These are phyloP conservation scores for Caloboletus firmus DNA, from an alignment of 1,284 basidiomycete species.

Conservation along the genomic window DNA sequence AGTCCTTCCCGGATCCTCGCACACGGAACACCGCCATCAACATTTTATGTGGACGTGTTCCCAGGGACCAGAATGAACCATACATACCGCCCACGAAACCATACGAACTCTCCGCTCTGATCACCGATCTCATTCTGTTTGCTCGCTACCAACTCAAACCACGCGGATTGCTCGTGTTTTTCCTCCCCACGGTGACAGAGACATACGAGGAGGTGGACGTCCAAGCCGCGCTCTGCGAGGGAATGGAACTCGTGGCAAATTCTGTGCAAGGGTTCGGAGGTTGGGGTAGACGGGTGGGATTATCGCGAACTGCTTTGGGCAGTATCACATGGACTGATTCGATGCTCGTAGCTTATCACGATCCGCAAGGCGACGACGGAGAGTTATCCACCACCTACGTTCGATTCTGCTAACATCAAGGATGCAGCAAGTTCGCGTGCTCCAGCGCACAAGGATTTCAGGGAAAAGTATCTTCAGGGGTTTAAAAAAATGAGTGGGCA, in stretches of 20 bases:
- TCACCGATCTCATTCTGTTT: slow-evolving; percentile 79
- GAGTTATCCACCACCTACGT: slow-evolving; percentile 52
- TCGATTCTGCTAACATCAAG: slow-evolving; percentile 34
- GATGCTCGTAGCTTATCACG: slow-evolving; percentile 71
- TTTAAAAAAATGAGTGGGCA: slow-evolving; percentile 49
- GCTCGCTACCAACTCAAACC: slow-evolving; percentile 85
- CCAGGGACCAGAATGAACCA: slow-evolving; percentile 45
- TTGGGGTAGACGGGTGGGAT: slow-evolving; percentile 87
- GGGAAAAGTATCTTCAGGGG: slow-evolving; percentile 79
- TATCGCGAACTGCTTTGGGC: slow-evolving; percentile 14
- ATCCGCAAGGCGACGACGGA: slow-evolving; percentile 69
- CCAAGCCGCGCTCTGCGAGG: slow-evolving; percentile 69
- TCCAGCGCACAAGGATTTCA: slow-evolving; percentile 77
- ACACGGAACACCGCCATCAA: neutral
- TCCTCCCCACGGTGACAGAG: slow-evolving; percentile 89
- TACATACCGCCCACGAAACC: slow-evolving; percentile 89
- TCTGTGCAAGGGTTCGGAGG: slow-evolving; percentile 93
- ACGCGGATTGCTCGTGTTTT: slow-evolving; percentile 89
- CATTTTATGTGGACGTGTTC: neutral
- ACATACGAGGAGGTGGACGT: slow-evolving; percentile 88
- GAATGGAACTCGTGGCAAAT: slow-evolving; percentile 87
- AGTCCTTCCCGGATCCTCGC: slow-evolving; percentile 19
- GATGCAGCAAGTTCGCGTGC: slow-evolving; percentile 39
- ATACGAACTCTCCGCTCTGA: slow-evolving; percentile 88
- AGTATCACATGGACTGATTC: slow-evolving; percentile 2